A percentile compares a stretch with the other conserved stretches of the same genome.
Conservation (phyloP, 2,329 filamentous ascomycete genomes). For the Gnomoniopsis smithogilvyi region DNA sequence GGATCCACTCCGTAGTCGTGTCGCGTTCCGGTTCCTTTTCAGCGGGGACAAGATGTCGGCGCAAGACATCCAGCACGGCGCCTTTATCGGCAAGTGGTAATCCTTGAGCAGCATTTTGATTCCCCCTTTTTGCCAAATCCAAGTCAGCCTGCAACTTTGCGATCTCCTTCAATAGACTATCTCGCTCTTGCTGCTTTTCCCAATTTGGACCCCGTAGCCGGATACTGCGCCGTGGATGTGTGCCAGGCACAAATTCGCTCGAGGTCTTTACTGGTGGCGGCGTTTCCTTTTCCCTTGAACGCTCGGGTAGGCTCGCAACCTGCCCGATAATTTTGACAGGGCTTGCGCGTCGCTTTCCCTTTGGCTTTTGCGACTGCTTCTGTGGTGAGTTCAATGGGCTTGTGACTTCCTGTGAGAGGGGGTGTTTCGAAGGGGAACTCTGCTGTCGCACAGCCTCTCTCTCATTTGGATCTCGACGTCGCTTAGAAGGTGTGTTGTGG, state of each 20-base stretch:
- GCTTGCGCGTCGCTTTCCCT: constrained; percentile 3
- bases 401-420: constrained; percentile 23
- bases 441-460: constrained; percentile 6
- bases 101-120: constrained; percentile 34
- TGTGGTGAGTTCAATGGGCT: not conserved
- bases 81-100: constrained; percentile 20
- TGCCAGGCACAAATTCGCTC: constrained; percentile 12
- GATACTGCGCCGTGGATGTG: constrained; percentile 33
- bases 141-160: constrained; percentile 56
- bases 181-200: constrained; percentile 49
- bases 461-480: constrained; percentile 23
- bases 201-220: constrained; percentile 38
- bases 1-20: constrained; percentile 40
- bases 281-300: constrained; percentile 32
- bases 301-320: constrained; percentile 31
- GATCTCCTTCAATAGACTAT: constrained; percentile 54
- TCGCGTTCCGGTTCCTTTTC: constrained; percentile 28
- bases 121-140: constrained; percentile 53
- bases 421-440: constrained; percentile 49
- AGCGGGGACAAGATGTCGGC: constrained; percentile 37
- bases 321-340: not conserved
- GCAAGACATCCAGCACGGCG: constrained; percentile 38
- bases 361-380: constrained; percentile 4
- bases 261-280: constrained; percentile 40
- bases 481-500: constrained; percentile 55